Percentiles rank a stretch among this genome's conserved stretches.
Evolutionary conservation across 1,284 basidiomycete species (phyloP).

Genomic region (Takashimella tepidaria): DNA sequence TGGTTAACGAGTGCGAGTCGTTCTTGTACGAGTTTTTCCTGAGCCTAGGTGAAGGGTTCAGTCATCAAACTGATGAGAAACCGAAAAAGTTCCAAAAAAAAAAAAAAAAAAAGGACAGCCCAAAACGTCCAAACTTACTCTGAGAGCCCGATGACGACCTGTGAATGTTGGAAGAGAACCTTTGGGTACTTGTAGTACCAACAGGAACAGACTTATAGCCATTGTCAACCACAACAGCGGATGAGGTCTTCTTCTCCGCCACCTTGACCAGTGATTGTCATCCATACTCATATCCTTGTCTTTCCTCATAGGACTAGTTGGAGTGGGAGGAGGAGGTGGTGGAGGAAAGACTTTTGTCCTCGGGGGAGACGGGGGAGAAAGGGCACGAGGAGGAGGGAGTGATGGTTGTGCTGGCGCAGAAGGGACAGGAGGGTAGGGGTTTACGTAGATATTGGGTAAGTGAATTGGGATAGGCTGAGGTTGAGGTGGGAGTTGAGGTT

Average conservation of each 20-base stretch:
- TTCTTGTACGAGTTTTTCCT: slow-evolving; percentile 34
- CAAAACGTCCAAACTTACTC: slow-evolving; percentile 25
- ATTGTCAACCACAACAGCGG: slow-evolving; percentile 42
- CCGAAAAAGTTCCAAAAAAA: too few species aligned
- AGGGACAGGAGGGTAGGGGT: slow-evolving; percentile 16
- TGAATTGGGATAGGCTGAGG: slow-evolving; percentile 12
- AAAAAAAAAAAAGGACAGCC: too few species aligned
- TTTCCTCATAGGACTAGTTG: too few species aligned
- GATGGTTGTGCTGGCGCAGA: slow-evolving; percentile 9
- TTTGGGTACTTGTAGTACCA: slow-evolving; percentile 42
- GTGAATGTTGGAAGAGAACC: slow-evolving; percentile 40
- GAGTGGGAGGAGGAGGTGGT: not conserved
- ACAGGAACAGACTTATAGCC: slow-evolving; percentile 25
- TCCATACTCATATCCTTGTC: too few species aligned
- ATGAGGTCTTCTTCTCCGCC: slow-evolving; percentile 23
- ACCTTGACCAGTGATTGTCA: too few species aligned
- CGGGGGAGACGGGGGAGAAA: not conserved
- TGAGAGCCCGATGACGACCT: slow-evolving; percentile 35
- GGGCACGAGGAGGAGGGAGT: slow-evolving; percentile 1
- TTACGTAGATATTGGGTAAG: slow-evolving; percentile 30
- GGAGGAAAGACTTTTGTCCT: not conserved
- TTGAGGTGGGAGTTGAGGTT: not conserved
- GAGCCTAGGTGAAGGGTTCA: slow-evolving; percentile 19
- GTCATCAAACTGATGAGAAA: slow-evolving; percentile 1
- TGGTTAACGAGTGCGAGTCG: slow-evolving; percentile 33